Evolutionary conservation across 2,329 filamentous ascomycete genomes (phyloP), one percentile per base, ranked within the genome.

Genomic region (Nectriaceae sp.): DNA sequence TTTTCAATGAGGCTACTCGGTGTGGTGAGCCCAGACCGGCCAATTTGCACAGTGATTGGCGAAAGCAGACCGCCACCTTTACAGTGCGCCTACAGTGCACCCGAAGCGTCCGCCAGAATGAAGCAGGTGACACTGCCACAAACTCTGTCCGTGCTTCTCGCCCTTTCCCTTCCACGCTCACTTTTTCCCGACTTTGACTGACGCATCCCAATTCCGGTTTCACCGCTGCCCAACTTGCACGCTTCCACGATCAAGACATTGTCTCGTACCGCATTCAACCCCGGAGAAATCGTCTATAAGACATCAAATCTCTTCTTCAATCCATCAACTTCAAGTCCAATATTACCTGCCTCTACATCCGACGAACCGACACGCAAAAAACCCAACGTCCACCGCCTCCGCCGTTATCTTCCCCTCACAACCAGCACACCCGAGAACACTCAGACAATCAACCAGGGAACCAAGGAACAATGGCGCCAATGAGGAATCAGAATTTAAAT

Each of bases 401-500:
- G 26, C 29, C 26, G n/a, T 24, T 21, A 15, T n/a, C 29, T 70
- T 37, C 37, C 40, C 44, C 39, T 24, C 35, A 49, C 51, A 42
- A 33, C 22, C 39, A 43, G 35, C 36, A 41, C 19, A 11, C 5
- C 35, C 40, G 44, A 31, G 15, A 44, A 42, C 53, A 53, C 52
- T 43, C 49, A 51, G 54, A 42, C 45, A 42, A 59, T 42, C 61
- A 46, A 50, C 56, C 54, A 58, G 47, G 52, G 61, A 59, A 48
- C 53, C 52, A 55, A 52, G 57, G 42, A 65, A 52, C 60, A 74
- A 84, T 84, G 81, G 77, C 80, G 77, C 76, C 80, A 79, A 89
- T 89, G 83, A 89, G 84, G 79, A 78, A 80, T 71, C 79, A 81
- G 72, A 82, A 75, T 75, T 79, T 76, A 76, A 83, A 76, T 78